Base-by-base conservation (phyloP, 2,329 filamentous ascomycete species). In the Penicillium sp. region DNA sequence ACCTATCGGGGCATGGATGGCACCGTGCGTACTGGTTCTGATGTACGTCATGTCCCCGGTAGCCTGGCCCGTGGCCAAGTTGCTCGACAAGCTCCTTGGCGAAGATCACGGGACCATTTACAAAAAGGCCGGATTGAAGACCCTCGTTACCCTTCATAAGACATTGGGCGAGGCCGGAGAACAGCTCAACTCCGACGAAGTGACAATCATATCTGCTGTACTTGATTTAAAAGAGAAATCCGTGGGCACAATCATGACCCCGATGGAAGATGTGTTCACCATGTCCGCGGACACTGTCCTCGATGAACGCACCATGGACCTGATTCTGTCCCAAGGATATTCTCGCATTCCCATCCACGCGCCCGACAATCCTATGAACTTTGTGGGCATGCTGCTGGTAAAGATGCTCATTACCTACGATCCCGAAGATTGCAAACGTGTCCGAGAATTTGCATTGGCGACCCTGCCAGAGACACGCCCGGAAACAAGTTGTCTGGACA, bases 381-480 rank as follows among this genome's bases (percentile, higher is more conserved):
- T 97, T 78, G 90, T 98, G 33, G 95, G 95, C 66, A 99, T 99
- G 94, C 86, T 99, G 7, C 83, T 99, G 10, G 95, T 99, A 76
- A 99, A 99, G 83, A 98, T 98, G 73, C 86, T 99, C 64, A 99
- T 99, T 73, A 98, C 95, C 0, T 99, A 99, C 76, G 95, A 99
- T 68, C 95, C 95, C 0, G 95, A 99, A 77, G 95, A 99, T 73
- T 87, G 86, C 73, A 91, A 91, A 72, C 88, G 88, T 22, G 95
- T 99, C 38, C 86, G 90, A 64, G 94, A 98, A 64, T 97, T 99
- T 74, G 89, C 93, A 8, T 84, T 99, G 55, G 95, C 95, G 15
- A 97, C 95, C 0, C 86, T 99, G 7, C 95, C 96, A 1, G 95
- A 99, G 78, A 99, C 95, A 0, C 88, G 92, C 10, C 92, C 95